Base-by-base conservation (phyloP, 495 filamentous ascomycete genomes). In the Neurospora sp. region DNA sequence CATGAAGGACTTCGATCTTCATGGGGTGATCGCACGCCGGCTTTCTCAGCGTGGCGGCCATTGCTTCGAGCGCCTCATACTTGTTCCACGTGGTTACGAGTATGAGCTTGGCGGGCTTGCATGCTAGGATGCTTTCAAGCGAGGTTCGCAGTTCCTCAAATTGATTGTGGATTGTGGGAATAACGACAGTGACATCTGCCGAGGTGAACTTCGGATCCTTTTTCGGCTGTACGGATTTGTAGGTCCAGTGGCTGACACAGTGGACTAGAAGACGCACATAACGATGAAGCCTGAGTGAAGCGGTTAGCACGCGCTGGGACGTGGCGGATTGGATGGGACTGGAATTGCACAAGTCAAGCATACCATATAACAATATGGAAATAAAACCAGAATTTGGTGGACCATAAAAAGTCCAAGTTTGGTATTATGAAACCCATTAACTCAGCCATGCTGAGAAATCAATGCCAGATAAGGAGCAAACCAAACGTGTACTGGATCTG, bases 51-150 rank as follows among this genome's bases (percentile, higher is more conserved):
- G 81, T 81, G 71, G 81, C 80, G 24, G 80, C 84, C 72, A 88
- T 83, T 76, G 78, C 75, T 38, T 84, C 73, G 39, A 88, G 79
- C 17, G 81, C 82, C 42, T 76, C 78, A 71, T 84, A 78, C 76
- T 87, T 89, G 78, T 87, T 86, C 71, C 79, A 80, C 2, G 87
- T 89, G 28, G 87, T 89, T 28, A 89, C 85, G 37, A 89, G 81
- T 39, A 89, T 85, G 70, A 89, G 79, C 76, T 88, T 86, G 38
- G 76, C 80, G 10, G 86, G 86, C 10, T 79, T 77, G 76, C 85
- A 87, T 17, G 85, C 86, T 28, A 89, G 74, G 66, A 89, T 88
- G 78, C 86, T 89, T 76, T 85, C 80, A 1, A 89, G 76, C 19
- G 86, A 86, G 13, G 83, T 79, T 42, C 81, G 83, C 36, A 89